These are phyloP conservation scores for Ganoderma leucocontextum DNA, from an alignment of 1,284 basidiomycete genomes.

Conservation along the genomic window DNA sequence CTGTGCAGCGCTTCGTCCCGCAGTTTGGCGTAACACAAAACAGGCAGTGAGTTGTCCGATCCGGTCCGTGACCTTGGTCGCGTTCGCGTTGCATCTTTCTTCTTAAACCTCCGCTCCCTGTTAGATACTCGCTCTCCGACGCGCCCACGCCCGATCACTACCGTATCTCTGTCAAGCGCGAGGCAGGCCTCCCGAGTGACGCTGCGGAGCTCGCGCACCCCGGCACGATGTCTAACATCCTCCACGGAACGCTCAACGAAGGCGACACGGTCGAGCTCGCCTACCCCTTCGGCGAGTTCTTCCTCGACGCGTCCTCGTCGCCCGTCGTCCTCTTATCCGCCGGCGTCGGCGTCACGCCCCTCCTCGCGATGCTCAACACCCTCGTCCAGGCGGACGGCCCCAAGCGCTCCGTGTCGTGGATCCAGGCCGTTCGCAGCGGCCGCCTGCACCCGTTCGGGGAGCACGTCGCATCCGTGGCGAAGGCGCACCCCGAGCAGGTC, in stretches of 20 bases:
- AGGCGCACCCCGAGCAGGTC: conserved; percentile 26
- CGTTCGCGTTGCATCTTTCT: too few relatives aligned
- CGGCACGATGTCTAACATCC: conserved; percentile 38
- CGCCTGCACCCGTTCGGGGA: conserved; percentile 33
- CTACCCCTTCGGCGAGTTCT: conserved; percentile 40
- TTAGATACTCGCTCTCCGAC: conserved; percentile 38
- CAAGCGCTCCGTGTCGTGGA: conserved; percentile 33
- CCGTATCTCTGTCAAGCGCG: conserved; percentile 40
- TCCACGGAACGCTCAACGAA: conserved; percentile 35
- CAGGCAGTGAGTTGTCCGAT: conserved; percentile 28
- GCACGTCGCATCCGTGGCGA: conserved; percentile 27
- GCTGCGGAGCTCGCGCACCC: conserved; percentile 28
- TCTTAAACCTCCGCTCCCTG: conserved; percentile 1
- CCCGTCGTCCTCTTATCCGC: conserved; percentile 40
- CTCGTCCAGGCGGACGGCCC: conserved; percentile 23
- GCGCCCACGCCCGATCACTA: conserved; percentile 34
- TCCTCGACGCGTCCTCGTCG: conserved; percentile 35
- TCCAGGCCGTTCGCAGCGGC: conserved; percentile 36
- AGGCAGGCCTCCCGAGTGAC: conserved; percentile 23
- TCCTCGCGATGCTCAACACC: conserved; percentile 39
- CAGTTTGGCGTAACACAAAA: conserved; percentile 33
- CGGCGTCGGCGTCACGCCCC: conserved; percentile 39
- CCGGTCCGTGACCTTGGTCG: too few relatives aligned
- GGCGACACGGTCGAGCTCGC: conserved; percentile 37
- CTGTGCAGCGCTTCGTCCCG: conserved; percentile 34